Evolutionary conservation across 2,329 filamentous ascomycete species (phyloP).

Genomic region (Fusarium sp.): DNA sequence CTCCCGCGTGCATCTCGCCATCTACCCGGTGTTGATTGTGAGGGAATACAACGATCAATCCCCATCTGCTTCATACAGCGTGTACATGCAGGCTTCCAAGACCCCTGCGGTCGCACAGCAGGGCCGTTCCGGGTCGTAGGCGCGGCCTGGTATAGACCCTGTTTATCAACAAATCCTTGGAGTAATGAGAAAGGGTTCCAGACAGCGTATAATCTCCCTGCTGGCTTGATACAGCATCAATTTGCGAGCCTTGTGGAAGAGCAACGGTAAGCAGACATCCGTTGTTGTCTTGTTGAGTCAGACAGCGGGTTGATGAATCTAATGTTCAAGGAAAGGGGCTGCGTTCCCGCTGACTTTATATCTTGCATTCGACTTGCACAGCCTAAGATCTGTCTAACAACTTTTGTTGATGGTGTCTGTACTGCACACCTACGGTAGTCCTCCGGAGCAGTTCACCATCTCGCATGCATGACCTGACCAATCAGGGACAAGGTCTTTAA

Average conservation of each 20-base stretch:
- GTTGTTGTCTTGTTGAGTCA: background rate
- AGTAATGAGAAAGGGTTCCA: conserved; percentile 6
- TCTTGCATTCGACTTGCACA: conserved; percentile 44
- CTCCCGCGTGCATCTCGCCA: conserved; percentile 39
- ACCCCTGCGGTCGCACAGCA: conserved; percentile 34
- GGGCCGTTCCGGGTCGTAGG: conserved; percentile 26
- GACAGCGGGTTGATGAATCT: conserved; percentile 1
- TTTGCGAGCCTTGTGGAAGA: conserved; percentile 19
- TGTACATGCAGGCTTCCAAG: conserved; percentile 26
- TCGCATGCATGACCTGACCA: conserved; percentile 24
- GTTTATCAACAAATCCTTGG: conserved; percentile 32
- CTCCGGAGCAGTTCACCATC: conserved; percentile 22
- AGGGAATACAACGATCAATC: conserved; percentile 33
- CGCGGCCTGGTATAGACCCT: conserved; percentile 33
- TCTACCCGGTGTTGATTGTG: conserved; percentile 32
- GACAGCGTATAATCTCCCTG: conserved; percentile 7
- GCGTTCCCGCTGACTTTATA: conserved; percentile 39
- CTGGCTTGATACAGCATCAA: conserved; percentile 27
- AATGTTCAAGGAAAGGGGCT: conserved; percentile 27
- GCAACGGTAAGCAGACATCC: conserved; percentile 10
- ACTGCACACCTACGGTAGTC: conserved; percentile 10
- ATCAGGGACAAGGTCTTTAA: conserved; percentile 17
- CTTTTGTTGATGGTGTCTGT: conserved; percentile 18
- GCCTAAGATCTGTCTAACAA: conserved; percentile 43
- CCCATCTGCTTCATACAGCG: conserved; percentile 32